Base-by-base conservation (phyloP, 768 basidiomycete genomes). In the Lentinula boryana region DNA sequence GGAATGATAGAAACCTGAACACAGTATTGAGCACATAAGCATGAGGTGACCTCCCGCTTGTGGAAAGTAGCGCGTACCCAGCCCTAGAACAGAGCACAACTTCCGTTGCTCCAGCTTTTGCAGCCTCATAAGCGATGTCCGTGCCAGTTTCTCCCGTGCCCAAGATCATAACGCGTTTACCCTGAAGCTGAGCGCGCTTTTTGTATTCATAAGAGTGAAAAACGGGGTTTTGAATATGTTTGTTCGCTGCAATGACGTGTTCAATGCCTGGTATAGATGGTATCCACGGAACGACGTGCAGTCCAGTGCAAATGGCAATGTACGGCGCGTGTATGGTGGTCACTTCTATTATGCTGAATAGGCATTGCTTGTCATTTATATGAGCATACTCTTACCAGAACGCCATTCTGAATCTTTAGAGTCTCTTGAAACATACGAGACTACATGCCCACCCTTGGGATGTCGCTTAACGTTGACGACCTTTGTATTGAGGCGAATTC, bases 101-200 rank as follows among this genome's bases (percentile, higher is more conserved):
- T 65, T 83, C 77, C 57, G 76, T 75, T 3, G 83, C 80, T 2
- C 77, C 78, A 0, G 80, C 80, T 64, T 85, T 79, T 6, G 73
- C 77, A 56, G 77, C 70, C 63, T 78, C 78, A 60, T 79, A 79
- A 33, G 77, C 81, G 16, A 87, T 68, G 63, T 87, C 85, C 80
- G 84, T 82, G 2, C 83, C 84, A 5, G 85, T 87, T 68, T 87
- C 85, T 2, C 85, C 85, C 9, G 78, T 81, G 0, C 85, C 85
- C 16, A 86, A 73, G 23, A 87, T 76, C 72, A 86, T 73, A 21
- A 87, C 78, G 23, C 75, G 73, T 63, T 78, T 76, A 27, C 75
- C 78, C 13, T 62, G 49, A 9, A 85, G 70, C 63, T 84, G 79
- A 0, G 68, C 64, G 13, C 79, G 76, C 5, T 68, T 65, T 64